phyloP scores from a whole-genome alignment of 164 flowering plant species.

The Macadamia tetraphylla region DNA sequence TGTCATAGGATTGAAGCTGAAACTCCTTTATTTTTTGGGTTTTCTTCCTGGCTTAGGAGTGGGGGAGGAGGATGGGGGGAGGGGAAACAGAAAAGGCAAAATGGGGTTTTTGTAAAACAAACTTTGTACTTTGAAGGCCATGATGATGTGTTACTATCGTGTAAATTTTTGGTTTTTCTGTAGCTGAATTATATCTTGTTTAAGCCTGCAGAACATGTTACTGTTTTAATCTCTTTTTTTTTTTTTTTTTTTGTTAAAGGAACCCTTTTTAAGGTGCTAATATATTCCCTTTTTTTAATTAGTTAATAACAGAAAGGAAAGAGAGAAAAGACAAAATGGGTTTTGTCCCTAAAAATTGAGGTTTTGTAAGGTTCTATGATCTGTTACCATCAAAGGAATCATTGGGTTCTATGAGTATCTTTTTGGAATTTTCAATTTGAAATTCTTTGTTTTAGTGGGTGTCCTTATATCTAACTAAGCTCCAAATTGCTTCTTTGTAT shows the following conservation, averaged over 20 bases:
- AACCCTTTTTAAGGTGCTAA: no score
- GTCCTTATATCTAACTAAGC: neutral
- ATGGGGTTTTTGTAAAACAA: slow-evolving; percentile 5
- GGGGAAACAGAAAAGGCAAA: neutral
- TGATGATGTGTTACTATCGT: slow-evolving; percentile 9
- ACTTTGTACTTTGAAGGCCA: neutral
- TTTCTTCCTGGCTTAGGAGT: no score
- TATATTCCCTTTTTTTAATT: no score
- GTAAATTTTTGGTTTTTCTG: slow-evolving; percentile 2
- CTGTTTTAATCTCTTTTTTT: no score
- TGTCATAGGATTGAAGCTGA: neutral
- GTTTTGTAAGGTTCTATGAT: slow-evolving; percentile 7
- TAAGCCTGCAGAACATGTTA: no score
- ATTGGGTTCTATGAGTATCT: neutral
- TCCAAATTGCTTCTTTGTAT: neutral
- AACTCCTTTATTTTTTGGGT: neutral
- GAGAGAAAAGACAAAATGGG: no score
- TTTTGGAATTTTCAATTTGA: neutral
- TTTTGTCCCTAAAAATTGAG: no score
- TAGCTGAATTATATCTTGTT: no score
- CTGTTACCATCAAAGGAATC: slow-evolving; percentile 8
- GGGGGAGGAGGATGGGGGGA: no score
- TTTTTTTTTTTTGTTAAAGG: no score
- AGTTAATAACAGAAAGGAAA: no score
- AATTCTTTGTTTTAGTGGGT: neutral